Evolutionary conservation across 2,329 filamentous ascomycete genomes (phyloP).

Genomic region (Acephala macrosclerotiorum): DNA sequence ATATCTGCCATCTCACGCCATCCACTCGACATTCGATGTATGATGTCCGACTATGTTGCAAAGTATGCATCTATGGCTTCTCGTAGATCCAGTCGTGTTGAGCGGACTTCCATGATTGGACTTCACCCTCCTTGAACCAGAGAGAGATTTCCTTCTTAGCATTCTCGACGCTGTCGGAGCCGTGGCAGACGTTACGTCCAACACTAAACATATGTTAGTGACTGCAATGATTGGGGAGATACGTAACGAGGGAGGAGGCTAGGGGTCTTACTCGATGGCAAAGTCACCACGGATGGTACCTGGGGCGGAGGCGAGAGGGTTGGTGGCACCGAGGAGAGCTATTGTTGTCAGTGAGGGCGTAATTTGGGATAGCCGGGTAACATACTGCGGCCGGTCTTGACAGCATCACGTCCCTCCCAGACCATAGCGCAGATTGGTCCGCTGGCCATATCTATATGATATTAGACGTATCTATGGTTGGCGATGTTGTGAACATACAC

Average conservation of each 20-base stretch:
- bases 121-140: slow-evolving; percentile 93
- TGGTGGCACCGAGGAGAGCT: slow-evolving; percentile 97
- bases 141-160: slow-evolving; percentile 99
- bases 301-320: slow-evolving; percentile 91
- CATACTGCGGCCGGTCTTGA: slow-evolving; percentile 95
- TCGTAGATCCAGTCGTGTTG: slow-evolving; percentile 97
- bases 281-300: slow-evolving; percentile 98
- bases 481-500: slow-evolving; percentile 66
- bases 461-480: slow-evolving; percentile 35
- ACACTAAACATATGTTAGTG: slow-evolving; percentile 57
- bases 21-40: neutral
- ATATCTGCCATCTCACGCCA: slow-evolving; percentile 7
- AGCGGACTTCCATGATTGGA: slow-evolving; percentile 84
- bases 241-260: neutral
- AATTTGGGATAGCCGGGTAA: slow-evolving; percentile 35
- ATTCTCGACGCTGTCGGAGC: slow-evolving; percentile 97
- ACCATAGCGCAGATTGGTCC: slow-evolving; percentile 99
- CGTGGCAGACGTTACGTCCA: slow-evolving; percentile 99
- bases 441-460: slow-evolving; percentile 83
- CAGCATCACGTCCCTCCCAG: slow-evolving; percentile 98
- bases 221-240: neutral
- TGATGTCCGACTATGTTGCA: neutral
- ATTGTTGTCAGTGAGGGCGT: slow-evolving; percentile 32
- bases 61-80: slow-evolving; percentile 60
- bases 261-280: slow-evolving; percentile 49